phyloP scores from a whole-genome alignment of 768 basidiomycete genomes.

The Trametes sanguinea region DNA sequence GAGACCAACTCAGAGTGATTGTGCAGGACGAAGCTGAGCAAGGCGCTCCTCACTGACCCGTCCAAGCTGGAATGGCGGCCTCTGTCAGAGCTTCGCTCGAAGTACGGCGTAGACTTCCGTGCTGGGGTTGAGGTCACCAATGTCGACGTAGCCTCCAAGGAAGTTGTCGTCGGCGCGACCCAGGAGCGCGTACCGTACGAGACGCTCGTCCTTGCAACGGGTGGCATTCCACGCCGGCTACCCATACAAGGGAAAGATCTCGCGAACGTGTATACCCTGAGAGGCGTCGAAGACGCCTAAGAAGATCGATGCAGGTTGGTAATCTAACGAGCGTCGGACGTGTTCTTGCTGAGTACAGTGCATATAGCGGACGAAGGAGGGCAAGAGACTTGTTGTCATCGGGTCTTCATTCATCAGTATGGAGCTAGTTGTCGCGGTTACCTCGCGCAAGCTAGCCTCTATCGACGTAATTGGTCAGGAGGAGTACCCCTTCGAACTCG shows the following conservation, averaged over 20 bases:
- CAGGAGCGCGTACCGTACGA: constrained; percentile 70
- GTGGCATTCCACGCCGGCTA: constrained; percentile 70
- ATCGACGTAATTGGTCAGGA: constrained; percentile 87
- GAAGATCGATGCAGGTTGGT: constrained; percentile 66
- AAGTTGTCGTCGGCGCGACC: constrained; percentile 59
- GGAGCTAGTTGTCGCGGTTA: constrained; percentile 81
- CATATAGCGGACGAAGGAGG: constrained; percentile 61
- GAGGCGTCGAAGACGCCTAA: constrained; percentile 71
- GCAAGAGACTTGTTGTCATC: constrained; percentile 77
- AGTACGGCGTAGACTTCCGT: constrained; percentile 67
- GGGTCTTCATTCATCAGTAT: constrained; percentile 92
- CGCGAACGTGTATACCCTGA: constrained; percentile 75
- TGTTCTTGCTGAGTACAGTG: too few species aligned
- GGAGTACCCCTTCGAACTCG: constrained; percentile 74
- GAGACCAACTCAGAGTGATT: not conserved
- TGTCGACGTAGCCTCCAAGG: constrained; percentile 62
- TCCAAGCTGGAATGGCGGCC: constrained; percentile 76
- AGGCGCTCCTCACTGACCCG: constrained; percentile 76
- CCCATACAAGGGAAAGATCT: constrained; percentile 76
- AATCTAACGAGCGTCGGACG: too few species aligned
- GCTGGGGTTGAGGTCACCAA: constrained; percentile 69
- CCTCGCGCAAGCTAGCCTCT: constrained; percentile 74
- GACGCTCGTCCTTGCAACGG: constrained; percentile 77
- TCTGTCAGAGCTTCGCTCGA: constrained; percentile 73
- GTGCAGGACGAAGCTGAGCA: constrained; percentile 82